Conservation (phyloP, 2,329 filamentous ascomycete genomes). For the Botrytis deweyae region DNA sequence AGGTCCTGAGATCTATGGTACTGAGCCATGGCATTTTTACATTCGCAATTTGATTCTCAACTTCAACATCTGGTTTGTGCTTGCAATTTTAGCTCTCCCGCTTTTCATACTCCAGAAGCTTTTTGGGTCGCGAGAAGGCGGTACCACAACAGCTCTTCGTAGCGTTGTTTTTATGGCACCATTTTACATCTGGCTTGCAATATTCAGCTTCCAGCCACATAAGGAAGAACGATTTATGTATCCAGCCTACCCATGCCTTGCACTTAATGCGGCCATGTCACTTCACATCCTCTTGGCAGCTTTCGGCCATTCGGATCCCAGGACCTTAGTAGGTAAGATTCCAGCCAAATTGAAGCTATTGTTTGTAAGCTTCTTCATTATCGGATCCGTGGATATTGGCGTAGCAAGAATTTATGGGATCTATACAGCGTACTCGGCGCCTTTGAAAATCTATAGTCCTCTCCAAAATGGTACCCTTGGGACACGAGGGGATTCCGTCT, state of each 20-base stretch:
- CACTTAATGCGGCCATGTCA: constrained; percentile 82
- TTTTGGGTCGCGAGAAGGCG: constrained; percentile 52
- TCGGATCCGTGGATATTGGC: constrained; percentile 65
- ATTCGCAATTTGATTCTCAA: constrained; percentile 87
- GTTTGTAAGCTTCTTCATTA: constrained; percentile 57
- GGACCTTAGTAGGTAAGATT: constrained; percentile 66
- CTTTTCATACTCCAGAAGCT: constrained; percentile 73
- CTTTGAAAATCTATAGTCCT: constrained; percentile 67
- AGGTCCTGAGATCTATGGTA: constrained; percentile 91
- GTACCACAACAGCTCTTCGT: constrained; percentile 69
- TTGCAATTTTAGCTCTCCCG: constrained; percentile 73
- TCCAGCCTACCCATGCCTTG: constrained; percentile 86
- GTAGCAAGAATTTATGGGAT: constrained; percentile 73
- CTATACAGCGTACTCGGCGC: constrained; percentile 79
- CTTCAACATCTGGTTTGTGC: constrained; percentile 90
- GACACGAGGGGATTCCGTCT: constrained; percentile 67
- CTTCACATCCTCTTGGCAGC: constrained; percentile 77
- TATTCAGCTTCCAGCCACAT: constrained; percentile 90
- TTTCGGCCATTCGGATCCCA: constrained; percentile 68
- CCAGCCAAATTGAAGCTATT: constrained; percentile 72
- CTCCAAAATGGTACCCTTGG: constrained; percentile 58
- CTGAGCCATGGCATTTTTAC: constrained; percentile 97
- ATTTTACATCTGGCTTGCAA: constrained; percentile 91
- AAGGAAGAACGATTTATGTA: constrained; percentile 99
- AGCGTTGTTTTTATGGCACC: constrained; percentile 76